A percentile compares a stretch with the other conserved stretches of the same genome.
Evolutionary conservation across 2,329 filamentous ascomycete genomes (phyloP).

Genomic region (Cladosporium colombiae): DNA sequence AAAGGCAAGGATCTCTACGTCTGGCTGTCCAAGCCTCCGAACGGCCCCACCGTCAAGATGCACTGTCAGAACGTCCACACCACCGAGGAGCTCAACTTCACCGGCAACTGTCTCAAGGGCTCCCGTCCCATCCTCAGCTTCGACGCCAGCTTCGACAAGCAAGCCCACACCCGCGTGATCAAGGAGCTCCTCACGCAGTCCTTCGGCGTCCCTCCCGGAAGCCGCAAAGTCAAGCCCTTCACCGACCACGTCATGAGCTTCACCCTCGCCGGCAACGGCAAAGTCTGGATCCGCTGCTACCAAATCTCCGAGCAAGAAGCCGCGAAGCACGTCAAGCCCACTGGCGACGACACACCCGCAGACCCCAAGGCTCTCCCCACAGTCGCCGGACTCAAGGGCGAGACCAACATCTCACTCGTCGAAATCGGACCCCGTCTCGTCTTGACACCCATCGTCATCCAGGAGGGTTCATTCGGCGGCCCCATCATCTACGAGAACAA

Average conservation of each 20-base stretch:
- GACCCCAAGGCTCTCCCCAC: conserved; percentile 39
- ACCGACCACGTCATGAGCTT: conserved; percentile 94
- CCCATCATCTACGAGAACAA: conserved; percentile 98
- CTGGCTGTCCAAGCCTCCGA: conserved; percentile 90
- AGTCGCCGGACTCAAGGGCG: conserved; percentile 46
- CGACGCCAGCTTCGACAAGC: conserved; percentile 70
- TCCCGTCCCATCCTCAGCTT: conserved; percentile 90
- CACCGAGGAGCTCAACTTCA: conserved; percentile 95
- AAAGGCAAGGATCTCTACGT: conserved; percentile 94
- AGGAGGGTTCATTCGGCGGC: conserved; percentile 92
- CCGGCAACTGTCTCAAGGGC: conserved; percentile 94
- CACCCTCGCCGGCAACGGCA: conserved; percentile 77
- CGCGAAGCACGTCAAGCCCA: conserved; percentile 47
- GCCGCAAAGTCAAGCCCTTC: conserved; percentile 91
- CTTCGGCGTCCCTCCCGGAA: conserved; percentile 87
- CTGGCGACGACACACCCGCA: conserved; percentile 41
- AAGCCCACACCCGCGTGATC: conserved; percentile 77
- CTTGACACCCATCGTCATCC: conserved; percentile 89
- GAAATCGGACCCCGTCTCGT: conserved; percentile 95
- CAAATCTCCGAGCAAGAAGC: conserved; percentile 83
- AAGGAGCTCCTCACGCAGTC: conserved; percentile 88
- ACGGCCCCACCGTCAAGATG: conserved; percentile 73
- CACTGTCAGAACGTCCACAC: conserved; percentile 81
- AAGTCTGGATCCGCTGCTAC: conserved; percentile 95
- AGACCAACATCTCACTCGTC: conserved; percentile 78